Conservation (phyloP, 768 basidiomycete genomes). For the Mycena epipterygia region DNA sequence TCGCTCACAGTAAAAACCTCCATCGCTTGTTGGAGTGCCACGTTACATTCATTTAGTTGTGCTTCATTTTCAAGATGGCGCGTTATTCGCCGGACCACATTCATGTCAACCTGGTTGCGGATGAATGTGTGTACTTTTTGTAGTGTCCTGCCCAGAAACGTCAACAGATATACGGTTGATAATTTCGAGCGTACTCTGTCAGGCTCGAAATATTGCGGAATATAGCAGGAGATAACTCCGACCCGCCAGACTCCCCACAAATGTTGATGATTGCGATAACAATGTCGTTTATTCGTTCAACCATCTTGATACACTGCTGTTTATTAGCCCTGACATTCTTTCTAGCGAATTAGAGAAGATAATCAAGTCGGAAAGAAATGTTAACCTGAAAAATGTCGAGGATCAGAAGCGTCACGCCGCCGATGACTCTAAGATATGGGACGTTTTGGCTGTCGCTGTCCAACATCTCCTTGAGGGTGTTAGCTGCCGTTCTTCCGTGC, state of each 20-base stretch:
- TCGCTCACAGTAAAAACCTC: conserved; percentile 3
- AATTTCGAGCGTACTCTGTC: conserved; percentile 4
- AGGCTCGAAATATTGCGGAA: not conserved
- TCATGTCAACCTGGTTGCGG: conserved; percentile 14
- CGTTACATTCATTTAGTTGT: conserved; percentile 5
- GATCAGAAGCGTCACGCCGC: conserved; percentile 4
- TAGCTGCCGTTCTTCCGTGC: not conserved
- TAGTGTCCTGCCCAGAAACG: not conserved
- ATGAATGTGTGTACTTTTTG: conserved; percentile 7
- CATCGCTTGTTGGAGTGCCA: not conserved
- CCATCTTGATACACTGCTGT: not conserved
- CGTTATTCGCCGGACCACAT: not conserved
- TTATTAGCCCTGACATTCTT: conserved; percentile 12
- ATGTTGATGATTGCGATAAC: not conserved
- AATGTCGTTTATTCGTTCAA: conserved; percentile 9
- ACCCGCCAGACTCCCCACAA: not conserved
- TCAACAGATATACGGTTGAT: no score
- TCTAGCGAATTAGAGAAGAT: not conserved
- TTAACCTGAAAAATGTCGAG: not conserved
- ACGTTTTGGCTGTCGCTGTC: not conserved
- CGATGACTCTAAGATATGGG: conserved; percentile 1
- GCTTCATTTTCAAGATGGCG: conserved; percentile 9
- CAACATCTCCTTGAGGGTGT: not conserved
- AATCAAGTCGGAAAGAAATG: no score
- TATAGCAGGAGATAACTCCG: not conserved